Base-by-base conservation (phyloP, 2,329 filamentous ascomycete genomes). In the Ophiocordyceps camponoti-saundersi region DNA sequence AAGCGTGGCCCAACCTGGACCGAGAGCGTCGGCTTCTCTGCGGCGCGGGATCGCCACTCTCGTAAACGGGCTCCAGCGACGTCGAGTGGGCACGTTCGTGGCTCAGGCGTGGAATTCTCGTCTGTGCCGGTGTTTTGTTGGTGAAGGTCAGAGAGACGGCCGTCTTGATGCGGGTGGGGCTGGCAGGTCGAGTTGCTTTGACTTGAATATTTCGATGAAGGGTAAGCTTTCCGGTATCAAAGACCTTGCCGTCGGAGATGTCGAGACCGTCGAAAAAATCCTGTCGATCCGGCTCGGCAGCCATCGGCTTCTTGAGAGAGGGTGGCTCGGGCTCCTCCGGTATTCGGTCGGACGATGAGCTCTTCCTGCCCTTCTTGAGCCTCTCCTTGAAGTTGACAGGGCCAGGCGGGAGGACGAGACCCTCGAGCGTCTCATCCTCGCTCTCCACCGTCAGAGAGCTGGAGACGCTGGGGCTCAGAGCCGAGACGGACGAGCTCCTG, bases 381-480 rank as follows among this genome's bases (percentile, higher is more conserved):
- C 87, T 80, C 52, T 87, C 81, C 40, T 77, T 76, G 56, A 96
- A 84, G 62, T 95, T 81, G 46, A 98, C 70, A 20, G 86, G 86
- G 1, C 88, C 89, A 47, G 76, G 73, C 0, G 92, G 92, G 18
- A 96, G 71, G 20, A 95, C 70, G 15, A 98, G 72, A n/a, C 90
- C 90, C 50, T 92, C 85, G 50, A 96, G 75, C 7, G 85, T 83
- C 61, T 96, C 90, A 54, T 95, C 89, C 59, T 95, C 90, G 58
- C 89, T 96, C 66, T 95, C 92, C 11, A 79, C 76, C 2, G 88
- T 95, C 55, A 94, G 80, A 52, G 85, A 92, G 62, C 90, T 96
- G 20, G 88, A 85, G 48, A 94, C 76, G 61, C 89, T 96, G 15
- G 92, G 90, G 59, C 90, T 96, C 61, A 95, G 75, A 26, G 86